These are phyloP conservation scores for Protomyces arabidopsidicola DNA, from an alignment of 1,139 yeast species.

Conservation along the genomic window DNA sequence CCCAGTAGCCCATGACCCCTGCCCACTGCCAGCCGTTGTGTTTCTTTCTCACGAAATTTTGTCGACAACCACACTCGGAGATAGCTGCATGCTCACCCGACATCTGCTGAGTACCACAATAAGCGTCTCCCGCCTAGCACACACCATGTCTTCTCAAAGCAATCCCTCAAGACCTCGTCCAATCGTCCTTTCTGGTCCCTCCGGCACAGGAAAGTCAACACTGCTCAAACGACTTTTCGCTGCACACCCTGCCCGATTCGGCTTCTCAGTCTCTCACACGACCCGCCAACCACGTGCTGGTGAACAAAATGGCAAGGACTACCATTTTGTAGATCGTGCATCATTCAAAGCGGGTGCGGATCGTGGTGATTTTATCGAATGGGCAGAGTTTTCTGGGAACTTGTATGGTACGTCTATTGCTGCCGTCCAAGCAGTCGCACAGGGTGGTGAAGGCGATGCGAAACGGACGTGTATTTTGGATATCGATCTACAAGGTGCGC, in stretches of 20 bases:
- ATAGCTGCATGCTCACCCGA: no score
- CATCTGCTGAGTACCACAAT: no score
- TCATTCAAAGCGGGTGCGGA: constrained; percentile 71
- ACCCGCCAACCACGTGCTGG: constrained; percentile 90
- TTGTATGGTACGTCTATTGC: constrained; percentile 89
- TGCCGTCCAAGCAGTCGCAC: constrained; percentile 71
- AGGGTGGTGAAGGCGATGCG: constrained; percentile 43
- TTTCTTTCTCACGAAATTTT: no score
- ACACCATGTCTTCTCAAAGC: neutral
- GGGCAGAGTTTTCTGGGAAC: constrained; percentile 98
- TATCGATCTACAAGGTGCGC: constrained; percentile 98
- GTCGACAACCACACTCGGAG: no score
- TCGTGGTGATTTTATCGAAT: constrained; percentile 77
- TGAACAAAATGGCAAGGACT: constrained; percentile 82
- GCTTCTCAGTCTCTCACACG: constrained; percentile 86
- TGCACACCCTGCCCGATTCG: constrained; percentile 83
- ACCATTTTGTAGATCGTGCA: constrained; percentile 76
- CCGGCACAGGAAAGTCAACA: constrained; percentile 96
- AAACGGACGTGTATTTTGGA: constrained; percentile 73
- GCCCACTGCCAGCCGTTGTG: no score
- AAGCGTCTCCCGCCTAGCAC: neutral
- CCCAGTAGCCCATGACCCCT: no score
- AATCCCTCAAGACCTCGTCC: constrained; percentile 53
- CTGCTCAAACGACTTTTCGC: constrained; percentile 81
- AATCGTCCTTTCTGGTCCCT: constrained; percentile 92